A percentile compares a stretch with the other conserved stretches of the same genome.
phyloP scores from a whole-genome alignment of 2,329 filamentous ascomycete genomes.

The Apiospora kogelbergensis region DNA sequence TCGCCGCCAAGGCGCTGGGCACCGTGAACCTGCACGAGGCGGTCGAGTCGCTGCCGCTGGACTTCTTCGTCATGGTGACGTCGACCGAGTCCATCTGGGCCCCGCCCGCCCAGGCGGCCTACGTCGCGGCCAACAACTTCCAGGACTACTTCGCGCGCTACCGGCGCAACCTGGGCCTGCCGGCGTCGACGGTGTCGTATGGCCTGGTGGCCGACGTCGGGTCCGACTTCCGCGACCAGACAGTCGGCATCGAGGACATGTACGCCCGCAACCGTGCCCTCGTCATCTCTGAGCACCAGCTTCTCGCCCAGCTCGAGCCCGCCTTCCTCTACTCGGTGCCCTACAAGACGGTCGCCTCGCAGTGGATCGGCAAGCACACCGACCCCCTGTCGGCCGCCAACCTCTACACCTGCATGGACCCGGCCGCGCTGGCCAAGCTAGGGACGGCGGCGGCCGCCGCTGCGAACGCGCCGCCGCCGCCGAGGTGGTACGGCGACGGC shows the following conservation, averaged over 20 bases:
- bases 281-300: conserved; percentile 20
- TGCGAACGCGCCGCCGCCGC: background rate
- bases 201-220: conserved; percentile 23
- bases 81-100: conserved; percentile 18
- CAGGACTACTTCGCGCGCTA: conserved; percentile 28
- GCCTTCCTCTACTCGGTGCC: conserved; percentile 20
- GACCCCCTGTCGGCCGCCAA: conserved; percentile 26
- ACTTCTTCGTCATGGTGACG: conserved; percentile 27
- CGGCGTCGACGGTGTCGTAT: conserved; percentile 23
- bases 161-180: conserved; percentile 22
- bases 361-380: conserved; percentile 14
- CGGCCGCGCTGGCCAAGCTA: conserved; percentile 20
- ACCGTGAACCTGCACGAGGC: conserved; percentile 9
- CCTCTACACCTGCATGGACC: conserved; percentile 28
- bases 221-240: background rate
- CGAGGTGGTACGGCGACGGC: conserved; percentile 26
- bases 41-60: conserved; percentile 16
- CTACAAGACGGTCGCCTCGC: conserved; percentile 7
- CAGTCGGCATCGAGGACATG: conserved; percentile 9
- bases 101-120: conserved; percentile 22
- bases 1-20: conserved; percentile 2
- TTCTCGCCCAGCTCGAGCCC: conserved; percentile 23
- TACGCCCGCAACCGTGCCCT: conserved; percentile 22
- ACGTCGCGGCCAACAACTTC: conserved; percentile 29
- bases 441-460: background rate